Conservation (phyloP, 169 alveolate species). For the Amoebophrya sp. region DNA sequence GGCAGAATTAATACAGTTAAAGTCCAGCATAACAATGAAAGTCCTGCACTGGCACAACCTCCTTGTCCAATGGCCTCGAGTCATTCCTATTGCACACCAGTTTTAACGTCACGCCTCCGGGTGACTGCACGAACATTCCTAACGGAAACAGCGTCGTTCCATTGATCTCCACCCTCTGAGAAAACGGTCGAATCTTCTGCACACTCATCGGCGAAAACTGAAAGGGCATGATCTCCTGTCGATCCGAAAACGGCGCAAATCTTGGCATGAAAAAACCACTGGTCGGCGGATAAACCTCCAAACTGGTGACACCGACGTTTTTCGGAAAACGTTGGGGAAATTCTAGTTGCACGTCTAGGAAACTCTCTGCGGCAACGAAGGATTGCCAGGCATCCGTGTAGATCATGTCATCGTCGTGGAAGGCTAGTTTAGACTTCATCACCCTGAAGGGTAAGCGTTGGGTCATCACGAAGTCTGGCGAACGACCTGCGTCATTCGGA, state of each 20-base stretch:
- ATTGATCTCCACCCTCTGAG: not conserved
- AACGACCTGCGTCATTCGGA: not conserved
- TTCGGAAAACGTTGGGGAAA: not conserved
- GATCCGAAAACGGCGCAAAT: not conserved
- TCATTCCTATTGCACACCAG: not conserved
- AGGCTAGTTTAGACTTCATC: not conserved
- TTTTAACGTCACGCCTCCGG: not conserved
- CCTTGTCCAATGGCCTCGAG: not conserved
- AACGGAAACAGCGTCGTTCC: not conserved
- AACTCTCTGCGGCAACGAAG: not conserved
- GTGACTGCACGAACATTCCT: not conserved
- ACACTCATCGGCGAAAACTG: not conserved
- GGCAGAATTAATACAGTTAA: too few species aligned
- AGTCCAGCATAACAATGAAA: too few species aligned
- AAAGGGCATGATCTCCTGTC: not conserved
- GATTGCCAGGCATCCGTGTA: not conserved
- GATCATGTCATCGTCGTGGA: not conserved
- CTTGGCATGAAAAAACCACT: not conserved
- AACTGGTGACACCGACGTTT: not conserved
- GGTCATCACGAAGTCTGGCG: not conserved
- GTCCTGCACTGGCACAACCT: too few species aligned
- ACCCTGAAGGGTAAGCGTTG: not conserved
- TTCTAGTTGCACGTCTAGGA: not conserved
- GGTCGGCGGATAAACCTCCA: not conserved
- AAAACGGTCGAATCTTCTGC: not conserved